Conservation (phyloP, 805 yeast species). For the Metschnikowia kofuensis region DNA sequence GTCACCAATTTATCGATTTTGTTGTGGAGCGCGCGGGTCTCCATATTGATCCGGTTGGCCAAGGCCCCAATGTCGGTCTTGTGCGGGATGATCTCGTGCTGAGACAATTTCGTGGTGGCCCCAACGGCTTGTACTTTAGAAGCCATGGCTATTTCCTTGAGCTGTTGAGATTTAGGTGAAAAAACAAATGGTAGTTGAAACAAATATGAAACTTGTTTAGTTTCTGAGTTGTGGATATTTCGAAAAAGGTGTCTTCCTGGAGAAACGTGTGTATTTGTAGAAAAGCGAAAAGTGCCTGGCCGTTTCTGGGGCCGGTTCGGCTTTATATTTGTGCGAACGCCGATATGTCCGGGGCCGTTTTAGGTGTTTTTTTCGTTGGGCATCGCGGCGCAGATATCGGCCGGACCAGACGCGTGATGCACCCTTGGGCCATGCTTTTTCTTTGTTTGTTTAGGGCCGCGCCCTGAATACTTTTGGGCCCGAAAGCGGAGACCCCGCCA, state of each 20-base stretch:
- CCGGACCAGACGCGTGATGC: background rate
- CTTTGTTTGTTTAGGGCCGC: too few species aligned
- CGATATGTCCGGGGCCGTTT: constrained; percentile 13
- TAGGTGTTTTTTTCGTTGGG: background rate
- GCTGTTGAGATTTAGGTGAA: background rate
- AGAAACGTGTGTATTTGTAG: background rate
- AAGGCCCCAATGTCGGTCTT: constrained; percentile 80
- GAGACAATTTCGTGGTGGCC: constrained; percentile 32
- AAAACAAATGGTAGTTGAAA: too few species aligned
- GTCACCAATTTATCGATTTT: constrained; percentile 67
- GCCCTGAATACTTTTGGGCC: background rate
- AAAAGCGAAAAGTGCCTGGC: background rate
- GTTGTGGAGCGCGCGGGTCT: constrained; percentile 65
- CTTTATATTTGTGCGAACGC: constrained; percentile 5
- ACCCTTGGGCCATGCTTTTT: too few species aligned
- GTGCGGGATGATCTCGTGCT: constrained; percentile 64
- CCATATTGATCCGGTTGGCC: constrained; percentile 74
- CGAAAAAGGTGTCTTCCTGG: background rate
- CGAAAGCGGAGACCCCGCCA: background rate
- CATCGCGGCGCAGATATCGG: constrained; percentile 14
- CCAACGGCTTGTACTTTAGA: constrained; percentile 1
- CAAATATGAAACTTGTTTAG: background rate
- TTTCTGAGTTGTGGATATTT: too few species aligned
- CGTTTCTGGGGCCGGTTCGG: background rate
- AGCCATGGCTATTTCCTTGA: background rate